These are phyloP conservation scores for Cystofilobasidium ferigula DNA, from an alignment of 768 basidiomycete genomes.

Conservation along the genomic window DNA sequence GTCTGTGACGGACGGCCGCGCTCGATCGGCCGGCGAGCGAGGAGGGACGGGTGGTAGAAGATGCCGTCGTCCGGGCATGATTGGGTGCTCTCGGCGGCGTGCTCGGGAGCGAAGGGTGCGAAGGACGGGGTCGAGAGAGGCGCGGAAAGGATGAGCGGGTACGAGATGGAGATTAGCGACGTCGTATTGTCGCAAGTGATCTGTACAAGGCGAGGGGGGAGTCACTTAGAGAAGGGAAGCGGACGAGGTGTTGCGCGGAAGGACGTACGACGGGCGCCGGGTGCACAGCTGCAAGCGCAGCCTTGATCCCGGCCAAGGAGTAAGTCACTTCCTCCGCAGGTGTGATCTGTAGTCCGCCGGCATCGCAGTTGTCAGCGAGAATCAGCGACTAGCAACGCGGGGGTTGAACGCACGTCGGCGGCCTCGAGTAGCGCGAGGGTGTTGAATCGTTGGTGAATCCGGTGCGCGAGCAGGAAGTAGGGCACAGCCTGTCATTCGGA, in stretches of 20 bases:
- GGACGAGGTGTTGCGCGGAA: no score
- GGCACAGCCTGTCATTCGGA: not conserved
- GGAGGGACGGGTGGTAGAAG: slow-evolving; percentile 11
- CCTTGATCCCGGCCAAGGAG: not conserved
- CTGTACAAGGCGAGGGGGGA: not conserved
- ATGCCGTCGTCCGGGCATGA: not conserved
- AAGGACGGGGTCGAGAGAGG: not conserved
- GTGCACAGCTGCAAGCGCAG: not conserved
- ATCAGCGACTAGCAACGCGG: not conserved
- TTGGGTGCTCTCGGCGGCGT: not conserved
- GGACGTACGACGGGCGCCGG: not conserved
- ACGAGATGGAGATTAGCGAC: not conserved
- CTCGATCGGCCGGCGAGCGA: not conserved
- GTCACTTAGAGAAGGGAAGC: not conserved
- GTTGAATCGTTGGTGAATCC: not conserved
- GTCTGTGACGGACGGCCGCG: not conserved
- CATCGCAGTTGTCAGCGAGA: not conserved
- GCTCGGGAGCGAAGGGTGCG: not conserved
- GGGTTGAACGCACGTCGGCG: not conserved
- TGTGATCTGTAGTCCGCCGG: not conserved
- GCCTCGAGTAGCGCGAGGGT: slow-evolving; percentile 1
- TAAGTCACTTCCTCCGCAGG: slow-evolving; percentile 8
- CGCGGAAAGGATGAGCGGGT: not conserved
- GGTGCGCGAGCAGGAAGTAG: slow-evolving; percentile 2
- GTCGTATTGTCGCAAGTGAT: not conserved